Evolutionary conservation across 2,329 filamentous ascomycete species (phyloP).

Genomic region (Ceratocystis cubensis): DNA sequence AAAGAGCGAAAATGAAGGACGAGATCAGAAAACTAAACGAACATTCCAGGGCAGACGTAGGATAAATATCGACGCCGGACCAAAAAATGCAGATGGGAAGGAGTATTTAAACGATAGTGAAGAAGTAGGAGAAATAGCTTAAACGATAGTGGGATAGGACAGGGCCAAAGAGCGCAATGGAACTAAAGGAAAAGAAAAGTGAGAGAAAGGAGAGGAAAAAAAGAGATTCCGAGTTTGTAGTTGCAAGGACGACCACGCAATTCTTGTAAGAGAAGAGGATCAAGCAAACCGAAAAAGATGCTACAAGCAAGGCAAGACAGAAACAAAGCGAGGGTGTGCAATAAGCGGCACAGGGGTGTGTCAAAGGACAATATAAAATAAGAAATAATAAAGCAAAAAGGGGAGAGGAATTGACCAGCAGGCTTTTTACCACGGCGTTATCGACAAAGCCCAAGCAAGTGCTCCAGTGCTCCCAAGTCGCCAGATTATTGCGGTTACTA

Average conservation of each 20-base stretch:
- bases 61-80: background rate
- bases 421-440: background rate
- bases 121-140: conserved; percentile 9
- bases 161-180: background rate
- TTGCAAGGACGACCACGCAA: conserved; percentile 8
- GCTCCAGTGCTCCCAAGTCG: background rate
- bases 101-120: conserved; percentile 7
- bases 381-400: background rate
- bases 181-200: background rate
- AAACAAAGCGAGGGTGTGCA: conserved; percentile 1
- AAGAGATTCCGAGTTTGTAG: background rate
- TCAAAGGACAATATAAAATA: background rate
- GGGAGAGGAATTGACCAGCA: background rate
- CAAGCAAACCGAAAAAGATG: conserved; percentile 11
- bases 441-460: background rate
- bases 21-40: conserved; percentile 1
- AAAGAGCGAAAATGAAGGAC: conserved; percentile 6
- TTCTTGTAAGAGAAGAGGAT: conserved; percentile 16
- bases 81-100: background rate
- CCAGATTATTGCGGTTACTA: background rate
- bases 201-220: conserved; percentile 1
- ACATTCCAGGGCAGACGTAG: conserved; percentile 2
- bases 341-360: background rate
- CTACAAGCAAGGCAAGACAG: conserved; percentile 7
- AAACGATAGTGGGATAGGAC: conserved; percentile 5